Conservation (phyloP, 805 yeast species). For the Starmerella etchellsii region DNA sequence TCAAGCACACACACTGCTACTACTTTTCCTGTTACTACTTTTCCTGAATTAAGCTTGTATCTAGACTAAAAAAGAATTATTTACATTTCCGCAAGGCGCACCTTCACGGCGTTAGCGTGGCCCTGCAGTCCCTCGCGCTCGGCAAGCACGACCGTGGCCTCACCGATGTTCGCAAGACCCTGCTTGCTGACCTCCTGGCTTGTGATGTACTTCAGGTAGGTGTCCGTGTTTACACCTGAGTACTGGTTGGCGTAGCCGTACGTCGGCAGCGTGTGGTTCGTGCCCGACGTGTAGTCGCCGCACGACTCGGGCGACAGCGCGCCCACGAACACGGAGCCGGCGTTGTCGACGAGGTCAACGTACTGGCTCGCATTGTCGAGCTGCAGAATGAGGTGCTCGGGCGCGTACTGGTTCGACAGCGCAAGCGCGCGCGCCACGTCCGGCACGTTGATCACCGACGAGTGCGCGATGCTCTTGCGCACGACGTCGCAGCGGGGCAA, state of each 20-base stretch:
- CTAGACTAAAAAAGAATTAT: too few relatives aligned
- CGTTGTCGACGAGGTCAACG: constrained; percentile 69
- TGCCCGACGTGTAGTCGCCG: constrained; percentile 97
- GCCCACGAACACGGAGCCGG: constrained; percentile 95
- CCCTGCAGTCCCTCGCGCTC: constrained; percentile 95
- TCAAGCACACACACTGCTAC: too few relatives aligned
- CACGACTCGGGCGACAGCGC: constrained; percentile 94
- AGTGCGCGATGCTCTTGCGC: constrained; percentile 82
- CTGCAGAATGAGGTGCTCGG: constrained; percentile 93
- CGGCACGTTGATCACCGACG: constrained; percentile 61
- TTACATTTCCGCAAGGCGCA: constrained; percentile 42
- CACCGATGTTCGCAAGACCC: constrained; percentile 83
- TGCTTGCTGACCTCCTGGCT: constrained; percentile 77
- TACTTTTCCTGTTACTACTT: too few relatives aligned
- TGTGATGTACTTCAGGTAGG: constrained; percentile 90
- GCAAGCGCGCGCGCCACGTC: constrained; percentile 67
- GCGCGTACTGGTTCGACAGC: constrained; percentile 87
- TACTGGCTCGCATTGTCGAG: constrained; percentile 62
- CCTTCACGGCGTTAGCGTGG: constrained; percentile 92
- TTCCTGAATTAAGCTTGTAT: too few relatives aligned
- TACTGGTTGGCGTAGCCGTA: constrained; percentile 97
- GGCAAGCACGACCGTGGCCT: constrained; percentile 91
- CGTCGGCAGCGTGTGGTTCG: constrained; percentile 96
- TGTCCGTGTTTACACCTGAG: constrained; percentile 91
- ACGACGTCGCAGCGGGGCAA: constrained; percentile 91